These are phyloP conservation scores for Starmerella apicola DNA, from an alignment of 805 yeast genomes.

Conservation along the genomic window DNA sequence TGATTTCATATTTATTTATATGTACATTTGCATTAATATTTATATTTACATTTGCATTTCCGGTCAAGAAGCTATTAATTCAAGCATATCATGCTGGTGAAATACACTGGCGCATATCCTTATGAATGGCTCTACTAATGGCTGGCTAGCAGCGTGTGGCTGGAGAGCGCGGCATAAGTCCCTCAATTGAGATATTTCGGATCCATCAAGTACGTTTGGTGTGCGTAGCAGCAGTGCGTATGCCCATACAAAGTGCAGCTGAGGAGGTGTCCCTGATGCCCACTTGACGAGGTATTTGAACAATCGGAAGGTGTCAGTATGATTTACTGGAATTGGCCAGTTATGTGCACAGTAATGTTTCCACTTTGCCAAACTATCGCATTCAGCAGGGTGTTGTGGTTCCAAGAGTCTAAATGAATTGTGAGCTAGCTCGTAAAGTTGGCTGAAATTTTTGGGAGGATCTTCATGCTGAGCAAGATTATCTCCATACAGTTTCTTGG, in stretches of 20 bases:
- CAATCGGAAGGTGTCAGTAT: conserved; percentile 28
- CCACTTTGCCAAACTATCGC: conserved; percentile 35
- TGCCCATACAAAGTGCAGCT: conserved; percentile 30
- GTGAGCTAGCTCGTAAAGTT: background rate
- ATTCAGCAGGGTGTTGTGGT: conserved; percentile 5
- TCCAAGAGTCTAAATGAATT: background rate
- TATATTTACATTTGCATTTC: too few relatives aligned
- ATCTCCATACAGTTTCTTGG: background rate
- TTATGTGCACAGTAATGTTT: conserved; percentile 30
- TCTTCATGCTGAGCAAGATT: background rate
- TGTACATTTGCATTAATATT: background rate
- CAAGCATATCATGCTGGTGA: conserved; percentile 18
- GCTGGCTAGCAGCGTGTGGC: background rate
- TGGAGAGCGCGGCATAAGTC: conserved; percentile 25
- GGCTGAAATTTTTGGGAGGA: too few relatives aligned
- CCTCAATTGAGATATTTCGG: conserved; percentile 34
- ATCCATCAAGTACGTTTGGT: conserved; percentile 30
- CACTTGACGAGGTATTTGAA: conserved; percentile 35
- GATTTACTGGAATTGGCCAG: conserved; percentile 30
- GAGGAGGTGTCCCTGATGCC: conserved; percentile 27
- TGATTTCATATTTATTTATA: too few relatives aligned
- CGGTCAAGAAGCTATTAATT: background rate
- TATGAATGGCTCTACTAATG: conserved; percentile 11
- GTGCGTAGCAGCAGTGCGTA: conserved; percentile 31
- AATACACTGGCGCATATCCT: conserved; percentile 15